Percentiles rank a stretch among this genome's conserved stretches.
phyloP scores from a whole-genome alignment of 148 eudicot genomes.

The Spergularia marina region DNA sequence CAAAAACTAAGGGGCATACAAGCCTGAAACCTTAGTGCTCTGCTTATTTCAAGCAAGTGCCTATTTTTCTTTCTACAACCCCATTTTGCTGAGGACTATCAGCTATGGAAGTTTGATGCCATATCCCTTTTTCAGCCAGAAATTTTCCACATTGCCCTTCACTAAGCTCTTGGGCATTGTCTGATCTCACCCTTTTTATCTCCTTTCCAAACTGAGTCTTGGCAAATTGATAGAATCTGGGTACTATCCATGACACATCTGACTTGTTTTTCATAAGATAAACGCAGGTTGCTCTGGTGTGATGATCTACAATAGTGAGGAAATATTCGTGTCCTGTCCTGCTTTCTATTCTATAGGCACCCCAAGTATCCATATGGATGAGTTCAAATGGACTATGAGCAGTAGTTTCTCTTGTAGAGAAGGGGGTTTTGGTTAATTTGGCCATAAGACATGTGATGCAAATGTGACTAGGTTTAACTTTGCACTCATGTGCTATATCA shows the following conservation, averaged over 20 bases:
- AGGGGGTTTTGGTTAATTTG: neutral
- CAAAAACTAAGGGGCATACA: neutral
- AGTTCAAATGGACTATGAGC: neutral
- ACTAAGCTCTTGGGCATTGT: neutral
- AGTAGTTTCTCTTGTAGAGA: neutral
- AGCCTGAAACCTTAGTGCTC: neutral
- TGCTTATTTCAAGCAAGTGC: neutral
- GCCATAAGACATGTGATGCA: neutral
- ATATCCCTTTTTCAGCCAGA: neutral
- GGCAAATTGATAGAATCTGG: too few relatives aligned
- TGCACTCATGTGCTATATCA: neutral
- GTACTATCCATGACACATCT: neutral
- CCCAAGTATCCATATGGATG: neutral
- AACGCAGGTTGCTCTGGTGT: too few relatives aligned
- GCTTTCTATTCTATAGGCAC: too few relatives aligned
- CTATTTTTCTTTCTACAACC: neutral
- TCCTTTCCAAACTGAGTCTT: neutral
- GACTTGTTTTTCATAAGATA: too few relatives aligned
- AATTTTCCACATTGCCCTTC: neutral
- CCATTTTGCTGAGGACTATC: conserved; percentile 2
- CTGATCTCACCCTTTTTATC: neutral
- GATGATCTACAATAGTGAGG: too few relatives aligned
- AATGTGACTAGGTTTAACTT: neutral
- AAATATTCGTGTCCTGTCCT: too few relatives aligned
- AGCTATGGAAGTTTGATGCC: neutral